Percentiles rank a stretch among this genome's conserved stretches.
Conservation (phyloP, 148 eudicot species). For the Simmondsia chinensis region DNA sequence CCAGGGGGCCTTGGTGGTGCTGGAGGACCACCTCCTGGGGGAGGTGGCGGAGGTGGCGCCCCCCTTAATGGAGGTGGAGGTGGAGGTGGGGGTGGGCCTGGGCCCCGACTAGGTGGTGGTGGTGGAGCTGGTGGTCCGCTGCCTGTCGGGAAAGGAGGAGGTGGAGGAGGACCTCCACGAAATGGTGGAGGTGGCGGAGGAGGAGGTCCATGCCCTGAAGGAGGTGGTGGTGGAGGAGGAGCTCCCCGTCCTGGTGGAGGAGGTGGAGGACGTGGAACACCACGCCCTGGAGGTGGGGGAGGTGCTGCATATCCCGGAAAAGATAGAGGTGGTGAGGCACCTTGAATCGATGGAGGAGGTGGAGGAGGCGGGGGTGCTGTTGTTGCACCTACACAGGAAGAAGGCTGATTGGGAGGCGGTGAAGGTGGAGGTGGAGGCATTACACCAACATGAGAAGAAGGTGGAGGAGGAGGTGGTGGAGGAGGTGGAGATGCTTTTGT, state of each 20-base stretch:
- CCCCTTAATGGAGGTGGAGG: conserved; percentile 39
- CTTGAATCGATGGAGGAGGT: conserved; percentile 9
- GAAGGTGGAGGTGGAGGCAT: conserved; percentile 3
- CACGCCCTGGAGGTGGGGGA: conserved; percentile 10
- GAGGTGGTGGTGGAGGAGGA: conserved; percentile 9
- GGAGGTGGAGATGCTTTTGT: not conserved
- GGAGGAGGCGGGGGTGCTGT: conserved; percentile 16
- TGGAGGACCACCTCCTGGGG: conserved; percentile 47
- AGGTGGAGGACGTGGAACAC: conserved; percentile 28
- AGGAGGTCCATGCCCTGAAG: conserved; percentile 1
- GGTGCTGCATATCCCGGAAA: conserved; percentile 7
- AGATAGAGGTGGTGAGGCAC: conserved; percentile 9
- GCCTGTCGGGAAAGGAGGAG: conserved; percentile 17
- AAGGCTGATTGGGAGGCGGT: not conserved
- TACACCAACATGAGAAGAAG: not conserved
- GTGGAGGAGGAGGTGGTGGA: conserved; percentile 3
- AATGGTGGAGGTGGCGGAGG: conserved; percentile 26
- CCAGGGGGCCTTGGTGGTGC: conserved; percentile 62
- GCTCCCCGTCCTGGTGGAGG: conserved; percentile 19
- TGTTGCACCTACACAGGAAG: not conserved
- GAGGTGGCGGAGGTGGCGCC: conserved; percentile 71
- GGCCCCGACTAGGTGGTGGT: conserved; percentile 13
- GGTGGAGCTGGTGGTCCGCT: conserved; percentile 14
- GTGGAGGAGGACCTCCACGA: conserved; percentile 14
- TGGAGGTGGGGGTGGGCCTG: conserved; percentile 30